A percentile compares a stretch with the other conserved stretches of the same genome.
Conservation (phyloP, 2,329 filamentous ascomycete species). For the Diaporthe batatas region DNA sequence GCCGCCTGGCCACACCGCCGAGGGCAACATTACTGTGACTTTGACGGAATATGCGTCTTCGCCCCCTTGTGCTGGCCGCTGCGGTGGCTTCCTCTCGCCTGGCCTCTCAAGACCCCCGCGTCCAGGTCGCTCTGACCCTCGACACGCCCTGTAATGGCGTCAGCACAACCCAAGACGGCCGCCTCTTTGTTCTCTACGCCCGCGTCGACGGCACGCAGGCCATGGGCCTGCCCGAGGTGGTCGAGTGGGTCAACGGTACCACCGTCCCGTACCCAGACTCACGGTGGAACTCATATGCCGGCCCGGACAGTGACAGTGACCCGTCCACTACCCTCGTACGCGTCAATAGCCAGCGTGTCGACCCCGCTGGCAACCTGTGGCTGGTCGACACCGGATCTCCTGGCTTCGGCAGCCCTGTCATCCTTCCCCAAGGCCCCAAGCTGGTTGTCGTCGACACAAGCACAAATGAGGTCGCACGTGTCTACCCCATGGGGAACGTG, state of each 20-base stretch:
- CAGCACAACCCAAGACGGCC: slow-evolving; percentile 34
- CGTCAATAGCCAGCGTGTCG: slow-evolving; percentile 35
- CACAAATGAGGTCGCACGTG: slow-evolving; percentile 23
- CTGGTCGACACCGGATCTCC: slow-evolving; percentile 40
- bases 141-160: slow-evolving; percentile 40
- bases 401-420: slow-evolving; percentile 35
- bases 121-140: slow-evolving; percentile 34
- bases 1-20: no score
- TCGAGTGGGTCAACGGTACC: slow-evolving; percentile 41
- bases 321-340: slow-evolving; percentile 25
- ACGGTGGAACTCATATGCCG: slow-evolving; percentile 39
- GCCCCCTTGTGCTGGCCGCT: background rate
- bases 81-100: background rate
- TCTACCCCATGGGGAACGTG: slow-evolving; percentile 40
- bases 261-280: slow-evolving; percentile 34
- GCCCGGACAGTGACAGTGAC: slow-evolving; percentile 13
- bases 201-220: slow-evolving; percentile 41
- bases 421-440: slow-evolving; percentile 40
- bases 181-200: slow-evolving; percentile 40
- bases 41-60: slow-evolving; percentile 18
- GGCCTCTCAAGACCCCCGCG: slow-evolving; percentile 32
- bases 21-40: no score
- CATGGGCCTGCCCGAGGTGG: slow-evolving; percentile 36
- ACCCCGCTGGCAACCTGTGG: slow-evolving; percentile 35
- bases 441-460: slow-evolving; percentile 37